phyloP scores from a whole-genome alignment of 2,329 filamentous ascomycete species.

The Diaporthe sp. region DNA sequence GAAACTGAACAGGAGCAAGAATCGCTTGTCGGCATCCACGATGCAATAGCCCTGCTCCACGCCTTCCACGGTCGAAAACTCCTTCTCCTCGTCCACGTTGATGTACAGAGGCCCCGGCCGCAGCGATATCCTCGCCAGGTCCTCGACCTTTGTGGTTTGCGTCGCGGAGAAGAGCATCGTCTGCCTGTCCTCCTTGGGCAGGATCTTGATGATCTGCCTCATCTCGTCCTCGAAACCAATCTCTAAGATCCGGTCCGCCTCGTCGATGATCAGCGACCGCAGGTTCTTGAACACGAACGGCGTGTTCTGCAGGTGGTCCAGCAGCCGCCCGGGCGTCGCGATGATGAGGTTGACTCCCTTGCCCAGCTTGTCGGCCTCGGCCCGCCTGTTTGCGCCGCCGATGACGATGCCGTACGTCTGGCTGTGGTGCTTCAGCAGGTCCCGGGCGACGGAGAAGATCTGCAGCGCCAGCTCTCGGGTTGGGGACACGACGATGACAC shows the following conservation, averaged over 20 bases:
- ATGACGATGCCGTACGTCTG: constrained; percentile 97
- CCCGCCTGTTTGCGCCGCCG: constrained; percentile 90
- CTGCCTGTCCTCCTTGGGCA: constrained; percentile 88
- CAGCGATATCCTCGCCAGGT: constrained; percentile 93
- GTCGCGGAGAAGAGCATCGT: constrained; percentile 99
- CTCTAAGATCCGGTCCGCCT: constrained; percentile 96
- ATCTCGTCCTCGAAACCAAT: constrained; percentile 99
- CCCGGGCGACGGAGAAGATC: constrained; percentile 94
- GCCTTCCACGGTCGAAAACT: constrained; percentile 92
- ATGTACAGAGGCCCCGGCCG: constrained; percentile 94
- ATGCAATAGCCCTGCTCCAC: constrained; percentile 97
- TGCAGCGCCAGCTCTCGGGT: constrained; percentile 95
- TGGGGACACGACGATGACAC: constrained; percentile 92
- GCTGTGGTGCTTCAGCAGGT: constrained; percentile 94
- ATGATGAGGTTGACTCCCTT: constrained; percentile 97
- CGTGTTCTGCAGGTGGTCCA: constrained; percentile 96
- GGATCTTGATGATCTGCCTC: constrained; percentile 94
- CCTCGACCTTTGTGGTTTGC: constrained; percentile 98
- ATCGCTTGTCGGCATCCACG: constrained; percentile 93
- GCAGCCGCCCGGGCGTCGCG: constrained; percentile 90
- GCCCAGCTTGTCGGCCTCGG: constrained; percentile 92
- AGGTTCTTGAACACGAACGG: constrained; percentile 94
- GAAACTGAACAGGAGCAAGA: constrained; percentile 94
- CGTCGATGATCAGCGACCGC: constrained; percentile 93
- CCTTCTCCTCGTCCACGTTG: constrained; percentile 92